Evolutionary conservation across 108 stramenopile genomes (phyloP), one percentile per base, ranked within the genome.

Genomic region (Fistulifera pelliculosa): DNA sequence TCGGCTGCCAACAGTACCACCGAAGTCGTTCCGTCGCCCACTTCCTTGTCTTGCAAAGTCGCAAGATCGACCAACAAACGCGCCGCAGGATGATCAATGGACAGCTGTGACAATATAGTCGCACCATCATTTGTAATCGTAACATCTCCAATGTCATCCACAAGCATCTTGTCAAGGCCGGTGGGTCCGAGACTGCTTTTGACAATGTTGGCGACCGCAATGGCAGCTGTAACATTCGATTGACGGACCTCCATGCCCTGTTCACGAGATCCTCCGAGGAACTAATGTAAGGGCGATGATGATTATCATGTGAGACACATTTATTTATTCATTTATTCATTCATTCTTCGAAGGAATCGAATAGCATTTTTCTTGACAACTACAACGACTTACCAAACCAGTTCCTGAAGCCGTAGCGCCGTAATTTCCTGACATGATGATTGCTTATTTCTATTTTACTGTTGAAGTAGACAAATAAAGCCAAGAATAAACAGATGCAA

Each of bases 111-210:
- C 55, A 99, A 67, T 58, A 99, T 99, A 21, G 99, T 99, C 10
- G 99, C 99, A 0, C 99, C 99, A 61, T 99, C 99, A 61, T 99
- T 99, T 47, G 99, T 99, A 57, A 99, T 98, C 38, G 93, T 94
- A 25, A 99, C 97, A 70, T 99, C 99, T 23, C 99, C 99, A 40
- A 97, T 93, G 55, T 93, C 91, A 60, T 96, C 95, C 43, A 96
- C 98, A 24, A 99, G 83, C 99, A 99, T 99, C 74, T 99, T 99
- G 66, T 99, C 99, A 38, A 99, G 81, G 14, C 99, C 99, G 25
- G 98, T 95, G 7, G 99, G 99, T 15, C 99, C 99, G 41, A 99
- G 78, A n/a, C 83, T 87, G 8, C 93, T 80, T 71, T 98, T 98
- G 52, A 98, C 96, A 60, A 99, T 98, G 84, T 99, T 99, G 45